Evolutionary conservation across 768 basidiomycete genomes (phyloP).

Genomic region (Boletus reticuloceps): DNA sequence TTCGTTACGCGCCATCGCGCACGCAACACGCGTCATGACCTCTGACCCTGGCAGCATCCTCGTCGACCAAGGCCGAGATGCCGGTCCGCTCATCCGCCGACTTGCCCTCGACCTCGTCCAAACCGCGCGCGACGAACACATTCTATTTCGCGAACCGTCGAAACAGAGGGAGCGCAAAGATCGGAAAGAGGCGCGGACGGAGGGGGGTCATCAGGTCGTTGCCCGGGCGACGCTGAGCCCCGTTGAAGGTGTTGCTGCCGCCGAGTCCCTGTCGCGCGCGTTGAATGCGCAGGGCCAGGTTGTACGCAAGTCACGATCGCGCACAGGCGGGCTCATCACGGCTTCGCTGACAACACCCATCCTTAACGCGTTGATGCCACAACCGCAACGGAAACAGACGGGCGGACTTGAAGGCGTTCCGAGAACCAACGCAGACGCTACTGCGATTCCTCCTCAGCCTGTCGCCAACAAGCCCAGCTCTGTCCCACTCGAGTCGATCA

Average conservation of each 20-base stretch:
- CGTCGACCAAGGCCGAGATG: conserved; percentile 65
- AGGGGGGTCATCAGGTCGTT: conserved; percentile 31
- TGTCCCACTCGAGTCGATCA: conserved; percentile 80
- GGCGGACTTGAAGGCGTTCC: conserved; percentile 23
- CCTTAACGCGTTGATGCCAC: conserved; percentile 57
- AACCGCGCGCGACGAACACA: conserved; percentile 61
- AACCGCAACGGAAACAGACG: conserved; percentile 45
- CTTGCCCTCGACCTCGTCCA: conserved; percentile 68
- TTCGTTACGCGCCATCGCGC: conserved; percentile 70
- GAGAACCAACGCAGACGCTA: conserved; percentile 12
- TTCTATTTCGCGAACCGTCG: conserved; percentile 38
- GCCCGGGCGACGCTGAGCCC: conserved; percentile 45
- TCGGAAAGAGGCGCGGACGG: conserved; percentile 24
- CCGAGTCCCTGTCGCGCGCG: conserved; percentile 46
- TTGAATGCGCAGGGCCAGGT: conserved; percentile 37
- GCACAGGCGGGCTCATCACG: conserved; percentile 35
- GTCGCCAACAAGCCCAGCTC: conserved; percentile 34
- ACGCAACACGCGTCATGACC: conserved; percentile 88
- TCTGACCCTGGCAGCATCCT: conserved; percentile 73
- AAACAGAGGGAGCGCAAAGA: conserved; percentile 50
- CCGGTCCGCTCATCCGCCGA: conserved; percentile 53
- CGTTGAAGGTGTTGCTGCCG: conserved; percentile 40
- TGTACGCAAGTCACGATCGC: conserved; percentile 34
- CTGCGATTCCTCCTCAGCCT: conserved; percentile 17
- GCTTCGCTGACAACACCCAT: conserved; percentile 53